phyloP scores from a whole-genome alignment of 2,329 filamentous ascomycete species.

The Didymosphaeria variabile region DNA sequence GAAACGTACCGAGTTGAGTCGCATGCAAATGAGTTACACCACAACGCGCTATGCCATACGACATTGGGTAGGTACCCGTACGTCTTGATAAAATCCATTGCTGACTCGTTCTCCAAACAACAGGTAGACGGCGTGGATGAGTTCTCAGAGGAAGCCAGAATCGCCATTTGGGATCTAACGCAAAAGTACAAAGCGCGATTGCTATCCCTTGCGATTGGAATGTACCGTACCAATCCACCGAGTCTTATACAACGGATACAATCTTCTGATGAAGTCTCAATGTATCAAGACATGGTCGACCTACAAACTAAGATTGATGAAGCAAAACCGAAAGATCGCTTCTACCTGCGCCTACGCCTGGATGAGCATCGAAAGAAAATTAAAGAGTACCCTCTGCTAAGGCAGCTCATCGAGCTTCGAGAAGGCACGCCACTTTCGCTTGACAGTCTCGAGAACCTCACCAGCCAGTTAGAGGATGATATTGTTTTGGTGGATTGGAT shows the following conservation, averaged over 20 bases:
- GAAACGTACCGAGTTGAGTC: not conserved
- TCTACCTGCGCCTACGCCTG: conserved; percentile 5
- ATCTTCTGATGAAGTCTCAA: not conserved
- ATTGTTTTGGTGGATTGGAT: conserved; percentile 14
- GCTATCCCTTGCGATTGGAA: conserved; percentile 14
- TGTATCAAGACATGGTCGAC: conserved; percentile 16
- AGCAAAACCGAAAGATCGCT: conserved; percentile 7
- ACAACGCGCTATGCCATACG: conserved; percentile 8
- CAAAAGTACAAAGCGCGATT: conserved; percentile 13
- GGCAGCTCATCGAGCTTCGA: conserved; percentile 10
- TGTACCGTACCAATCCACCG: conserved; percentile 7
- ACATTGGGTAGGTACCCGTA: not conserved
- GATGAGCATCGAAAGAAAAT: conserved; percentile 11
- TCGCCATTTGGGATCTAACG: conserved; percentile 1
- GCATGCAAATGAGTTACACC: conserved; percentile 5
- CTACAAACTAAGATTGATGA: conserved; percentile 8
- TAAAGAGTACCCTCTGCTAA: conserved; percentile 2
- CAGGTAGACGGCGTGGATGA: conserved; percentile 3
- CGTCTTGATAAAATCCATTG: not conserved
- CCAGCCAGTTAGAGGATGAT: not conserved
- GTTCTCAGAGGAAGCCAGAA: not conserved
- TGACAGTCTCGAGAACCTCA: conserved; percentile 2
- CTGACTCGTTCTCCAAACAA: not conserved
- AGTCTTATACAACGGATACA: conserved; percentile 11
- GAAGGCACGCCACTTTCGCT: conserved; percentile 10